Evolutionary conservation across 2,329 filamentous ascomycete genomes (phyloP), one percentile per base, ranked within the genome.

Genomic region (Scedosporium minutisporum): DNA sequence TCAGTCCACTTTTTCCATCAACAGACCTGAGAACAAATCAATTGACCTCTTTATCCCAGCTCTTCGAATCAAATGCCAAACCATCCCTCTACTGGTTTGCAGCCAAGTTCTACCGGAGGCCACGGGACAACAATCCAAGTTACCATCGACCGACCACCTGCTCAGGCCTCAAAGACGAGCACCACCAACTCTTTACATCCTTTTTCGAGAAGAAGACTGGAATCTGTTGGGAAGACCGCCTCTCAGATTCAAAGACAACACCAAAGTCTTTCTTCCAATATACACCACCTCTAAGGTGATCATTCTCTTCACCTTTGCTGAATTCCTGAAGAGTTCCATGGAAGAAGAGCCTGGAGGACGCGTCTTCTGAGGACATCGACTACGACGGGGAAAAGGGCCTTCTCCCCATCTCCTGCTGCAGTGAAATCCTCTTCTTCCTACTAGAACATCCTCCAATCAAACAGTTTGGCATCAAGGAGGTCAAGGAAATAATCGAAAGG

Each of bases 1-100:
- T 38, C 33, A 38, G 2, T 38, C 10, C 33, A 38, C 33, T 12
- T 38, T 4, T 14, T 4, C 33, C 33, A 38, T 38, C 33, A 12
- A 38, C 33, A 38, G 10, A 38, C 33, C 33, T 4, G 29, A 38
- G 6, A 23, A n/a, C 16, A 6, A 41, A 41, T 21, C 48, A 27
- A 27, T 42, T 48, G 29, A 12, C 46, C 58, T 44, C 23, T 6
- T 14, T 33, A 14, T 25, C 10, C n/a, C 65, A 91, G 87, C 78
- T 93, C 60, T 90, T 85, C 75, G 84, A 91, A 71, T 88, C 86
- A 4, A 79, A 84, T 64, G 75, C 79, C 10, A 73, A 75, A 14
- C 87, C 87, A 0, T 77, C 76, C 64, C 79, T 82, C 0, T 92
- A 90, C 74, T 82, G 80, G 66, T 82, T 84, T 57, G 82, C 82